Conservation (phyloP, 306 rosid species). For the Lagenaria siceraria region DNA sequence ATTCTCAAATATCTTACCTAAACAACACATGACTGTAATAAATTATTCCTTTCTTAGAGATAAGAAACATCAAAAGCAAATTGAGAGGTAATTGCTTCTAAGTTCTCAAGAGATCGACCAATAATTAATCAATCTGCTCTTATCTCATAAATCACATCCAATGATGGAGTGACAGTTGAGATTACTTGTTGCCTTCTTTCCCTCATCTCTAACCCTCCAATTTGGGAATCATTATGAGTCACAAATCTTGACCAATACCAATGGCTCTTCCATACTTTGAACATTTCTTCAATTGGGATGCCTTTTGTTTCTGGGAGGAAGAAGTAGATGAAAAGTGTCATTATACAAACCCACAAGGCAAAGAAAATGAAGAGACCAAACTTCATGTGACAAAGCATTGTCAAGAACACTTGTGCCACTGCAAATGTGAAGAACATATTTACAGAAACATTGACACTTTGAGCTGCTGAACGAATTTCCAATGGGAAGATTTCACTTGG, state of each 20-base stretch:
- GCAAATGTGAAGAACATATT: conserved; percentile 77
- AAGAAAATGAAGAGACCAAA: conserved; percentile 80
- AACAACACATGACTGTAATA: neutral
- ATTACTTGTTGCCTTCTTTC: neutral
- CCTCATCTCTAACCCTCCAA: neutral
- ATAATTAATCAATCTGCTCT: neutral
- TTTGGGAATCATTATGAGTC: conserved; percentile 19
- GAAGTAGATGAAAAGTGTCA: conserved; percentile 42
- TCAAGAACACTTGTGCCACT: conserved; percentile 56
- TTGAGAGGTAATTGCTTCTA: neutral
- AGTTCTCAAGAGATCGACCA: neutral
- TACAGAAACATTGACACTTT: neutral
- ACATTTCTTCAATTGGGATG: conserved; percentile 87
- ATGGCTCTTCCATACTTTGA: conserved; percentile 49
- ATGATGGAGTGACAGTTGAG: neutral
- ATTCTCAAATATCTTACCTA: neutral
- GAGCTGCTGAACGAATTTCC: neutral
- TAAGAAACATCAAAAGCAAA: neutral
- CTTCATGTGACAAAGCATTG: conserved; percentile 79
- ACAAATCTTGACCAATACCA: conserved; percentile 64
- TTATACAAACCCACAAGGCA: conserved; percentile 50
- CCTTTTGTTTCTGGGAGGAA: conserved; percentile 77
- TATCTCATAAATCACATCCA: neutral
- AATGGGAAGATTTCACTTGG: neutral
- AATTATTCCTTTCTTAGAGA: neutral